Conservation (phyloP, 2,329 filamentous ascomycete genomes). For the Paracorniculantispora psalliotae region DNA sequence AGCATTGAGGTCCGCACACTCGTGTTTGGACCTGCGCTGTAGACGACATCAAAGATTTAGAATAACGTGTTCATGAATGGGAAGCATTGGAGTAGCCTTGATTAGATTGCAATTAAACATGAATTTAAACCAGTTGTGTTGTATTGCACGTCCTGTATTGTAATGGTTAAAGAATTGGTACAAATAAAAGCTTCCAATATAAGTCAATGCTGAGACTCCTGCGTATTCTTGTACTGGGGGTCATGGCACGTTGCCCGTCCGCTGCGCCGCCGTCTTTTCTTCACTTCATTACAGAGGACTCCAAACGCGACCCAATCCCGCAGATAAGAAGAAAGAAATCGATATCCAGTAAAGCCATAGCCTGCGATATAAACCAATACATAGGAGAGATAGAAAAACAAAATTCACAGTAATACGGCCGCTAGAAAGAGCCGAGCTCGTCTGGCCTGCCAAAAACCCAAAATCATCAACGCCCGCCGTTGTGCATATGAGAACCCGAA, state of each 20-base stretch:
- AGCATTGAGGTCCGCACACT: slow-evolving; percentile 86
- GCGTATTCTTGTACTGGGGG: background rate
- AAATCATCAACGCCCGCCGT: slow-evolving; percentile 9
- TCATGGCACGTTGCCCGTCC: background rate
- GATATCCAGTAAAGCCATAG: background rate
- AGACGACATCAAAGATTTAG: too few relatives aligned
- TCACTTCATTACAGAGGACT: background rate
- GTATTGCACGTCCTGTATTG: background rate
- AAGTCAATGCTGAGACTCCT: background rate
- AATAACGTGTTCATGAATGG: background rate
- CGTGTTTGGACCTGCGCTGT: slow-evolving; percentile 62
- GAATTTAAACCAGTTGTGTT: background rate
- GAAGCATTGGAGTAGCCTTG: background rate
- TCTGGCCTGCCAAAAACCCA: background rate
- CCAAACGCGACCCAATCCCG: background rate
- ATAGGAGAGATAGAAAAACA: background rate
- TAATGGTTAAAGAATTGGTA: background rate
- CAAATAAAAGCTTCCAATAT: background rate
- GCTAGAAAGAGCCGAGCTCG: background rate
- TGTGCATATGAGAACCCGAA: background rate
- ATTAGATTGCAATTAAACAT: background rate
- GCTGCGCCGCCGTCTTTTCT: background rate
- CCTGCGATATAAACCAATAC: slow-evolving; percentile 1
- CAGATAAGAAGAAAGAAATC: background rate
- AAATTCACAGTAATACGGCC: background rate